Base-by-base conservation (phyloP, 768 basidiomycete species). In the Russula ochroleuca region DNA sequence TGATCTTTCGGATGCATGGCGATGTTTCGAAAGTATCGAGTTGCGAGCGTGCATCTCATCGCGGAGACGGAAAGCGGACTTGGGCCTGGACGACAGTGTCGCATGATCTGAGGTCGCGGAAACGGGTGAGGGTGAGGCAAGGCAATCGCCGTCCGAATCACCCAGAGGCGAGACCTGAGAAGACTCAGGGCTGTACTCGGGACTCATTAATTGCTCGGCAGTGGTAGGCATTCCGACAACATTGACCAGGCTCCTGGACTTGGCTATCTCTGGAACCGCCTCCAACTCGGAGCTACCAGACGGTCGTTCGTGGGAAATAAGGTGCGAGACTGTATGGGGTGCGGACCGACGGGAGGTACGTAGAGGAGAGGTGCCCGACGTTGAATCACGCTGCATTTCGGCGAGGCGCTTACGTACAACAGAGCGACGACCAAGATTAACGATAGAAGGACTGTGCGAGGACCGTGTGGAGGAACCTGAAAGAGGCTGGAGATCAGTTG, bases 341-440 rank as follows among this genome's bases (percentile, higher is more conserved):
- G 63, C 47, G 7, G 53, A 25, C 19, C n/a, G 40, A 47, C 25
- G 21, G 25, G 52, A 21, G 23, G 31, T 37, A 13, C 47, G 31
- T 37, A 28, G 37, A 33, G 54, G 17, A 14, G 59, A 47, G 33
- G 31, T 15, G n/a, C 41, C 25, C 5, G 48, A 56, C 2, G 25
- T 50, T 23, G 53, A 35, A 33, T 43, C 19, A 31, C 5, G 21
- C 68, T 86, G 80, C 13, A 88, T 81, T 68, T 87, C 80, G 11
- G 84, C 83, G 15, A 87, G 78, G 40, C 87, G 83, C 66, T 85
- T 82, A 63, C 81, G 83, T 51, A 90, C 88, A 25, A 88, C 80
- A 8, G 86, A 88, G 43, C 83, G 72, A 59, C 79, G 78, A 63
- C 79, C 81, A 17, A 89, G 78, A 62, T 87, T 84, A 31, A 80